phyloP scores from a whole-genome alignment of 1,284 basidiomycete species.

The Fistulina hepatica region DNA sequence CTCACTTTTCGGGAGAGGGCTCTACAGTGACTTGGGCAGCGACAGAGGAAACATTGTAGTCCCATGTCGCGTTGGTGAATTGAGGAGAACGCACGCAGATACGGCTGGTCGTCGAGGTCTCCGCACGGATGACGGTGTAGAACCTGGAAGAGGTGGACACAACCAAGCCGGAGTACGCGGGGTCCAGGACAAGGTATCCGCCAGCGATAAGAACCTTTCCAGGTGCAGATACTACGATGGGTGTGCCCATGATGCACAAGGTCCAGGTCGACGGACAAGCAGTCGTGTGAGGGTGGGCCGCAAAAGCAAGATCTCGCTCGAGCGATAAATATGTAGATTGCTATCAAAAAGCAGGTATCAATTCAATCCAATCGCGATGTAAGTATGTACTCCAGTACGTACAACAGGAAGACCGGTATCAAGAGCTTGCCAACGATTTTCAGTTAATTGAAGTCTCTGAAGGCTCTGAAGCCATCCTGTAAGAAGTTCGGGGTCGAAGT shows the following conservation, averaged over 20 bases:
- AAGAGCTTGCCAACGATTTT: no score
- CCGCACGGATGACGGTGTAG: slow-evolving; percentile 58
- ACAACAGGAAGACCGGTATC: no score
- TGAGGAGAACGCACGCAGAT: slow-evolving; percentile 86
- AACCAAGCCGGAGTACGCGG: slow-evolving; percentile 71
- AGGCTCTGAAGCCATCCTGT: no score
- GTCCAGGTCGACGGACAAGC: no score
- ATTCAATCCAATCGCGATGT: not conserved
- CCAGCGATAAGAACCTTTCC: slow-evolving; percentile 95
- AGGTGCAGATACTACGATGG: slow-evolving; percentile 76
- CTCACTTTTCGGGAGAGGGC: slow-evolving; percentile 33
- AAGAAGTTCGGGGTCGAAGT: no score
- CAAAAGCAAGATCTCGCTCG: no score
- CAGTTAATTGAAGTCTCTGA: no score
- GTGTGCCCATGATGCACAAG: slow-evolving; percentile 30
- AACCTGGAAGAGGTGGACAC: slow-evolving; percentile 90
- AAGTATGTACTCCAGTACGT: not conserved
- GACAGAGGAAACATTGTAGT: slow-evolving; percentile 45
- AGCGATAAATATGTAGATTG: no score
- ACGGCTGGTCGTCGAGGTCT: slow-evolving; percentile 15
- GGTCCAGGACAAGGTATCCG: slow-evolving; percentile 90
- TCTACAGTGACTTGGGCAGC: slow-evolving; percentile 35
- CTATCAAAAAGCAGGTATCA: no score
- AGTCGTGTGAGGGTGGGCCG: no score
- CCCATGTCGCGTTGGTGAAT: slow-evolving; percentile 75